These are phyloP conservation scores for Amphirosellinia nigrospora DNA, from an alignment of 495 filamentous ascomycete genomes.

Conservation along the genomic window DNA sequence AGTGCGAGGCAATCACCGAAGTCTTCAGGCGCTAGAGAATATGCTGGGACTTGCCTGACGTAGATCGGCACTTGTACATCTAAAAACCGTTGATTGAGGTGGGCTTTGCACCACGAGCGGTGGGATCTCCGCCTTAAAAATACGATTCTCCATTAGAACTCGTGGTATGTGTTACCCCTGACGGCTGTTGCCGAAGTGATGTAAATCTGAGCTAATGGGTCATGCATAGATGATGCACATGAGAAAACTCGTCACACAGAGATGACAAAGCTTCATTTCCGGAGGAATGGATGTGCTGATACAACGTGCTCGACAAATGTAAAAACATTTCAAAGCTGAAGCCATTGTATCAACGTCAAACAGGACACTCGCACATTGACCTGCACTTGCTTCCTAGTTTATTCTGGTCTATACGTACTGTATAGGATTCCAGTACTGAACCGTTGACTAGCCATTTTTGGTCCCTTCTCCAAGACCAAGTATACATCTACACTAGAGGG, in stretches of 20 bases:
- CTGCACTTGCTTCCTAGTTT: not conserved
- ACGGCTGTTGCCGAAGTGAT: constrained; percentile 20
- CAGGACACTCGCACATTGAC: not conserved
- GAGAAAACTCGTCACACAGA: not conserved
- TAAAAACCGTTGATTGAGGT: not conserved
- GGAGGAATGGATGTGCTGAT: constrained; percentile 6
- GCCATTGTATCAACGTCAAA: not conserved
- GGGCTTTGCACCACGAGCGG: not conserved
- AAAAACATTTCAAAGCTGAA: constrained; percentile 3
- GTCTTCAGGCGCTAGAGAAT: not conserved
- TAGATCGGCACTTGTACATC: not conserved
- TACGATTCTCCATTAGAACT: not conserved
- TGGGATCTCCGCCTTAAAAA: not conserved
- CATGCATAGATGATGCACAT: not conserved
- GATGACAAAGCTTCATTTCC: constrained; percentile 1
- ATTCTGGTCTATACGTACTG: not conserved
- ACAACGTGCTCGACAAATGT: not conserved
- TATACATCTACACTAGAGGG: not conserved
- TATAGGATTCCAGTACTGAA: not conserved
- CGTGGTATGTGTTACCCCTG: not conserved
- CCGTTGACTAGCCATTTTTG: not conserved
- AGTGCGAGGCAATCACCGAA: not conserved
- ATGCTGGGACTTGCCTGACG: constrained; percentile 3
- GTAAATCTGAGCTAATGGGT: not conserved
- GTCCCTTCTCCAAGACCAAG: not conserved